These are phyloP conservation scores for Alloascoidea hylecoeti DNA, from an alignment of 805 yeast genomes.

Conservation along the genomic window DNA sequence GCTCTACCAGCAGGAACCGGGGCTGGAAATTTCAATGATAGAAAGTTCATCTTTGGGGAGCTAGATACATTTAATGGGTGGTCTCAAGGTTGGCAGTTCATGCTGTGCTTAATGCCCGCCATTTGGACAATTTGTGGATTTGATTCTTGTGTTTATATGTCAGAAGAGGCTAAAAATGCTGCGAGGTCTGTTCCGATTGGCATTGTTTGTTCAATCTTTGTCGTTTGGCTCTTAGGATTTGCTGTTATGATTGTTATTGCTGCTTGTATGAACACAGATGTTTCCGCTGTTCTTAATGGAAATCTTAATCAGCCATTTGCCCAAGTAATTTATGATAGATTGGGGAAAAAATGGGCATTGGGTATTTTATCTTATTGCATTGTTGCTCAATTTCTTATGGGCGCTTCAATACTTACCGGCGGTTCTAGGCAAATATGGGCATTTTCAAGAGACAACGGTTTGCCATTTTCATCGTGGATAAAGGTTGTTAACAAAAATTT, in stretches of 20 bases:
- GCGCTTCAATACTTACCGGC: slow-evolving; percentile 46
- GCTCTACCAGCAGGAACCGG: slow-evolving; percentile 49
- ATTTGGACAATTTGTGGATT: slow-evolving; percentile 69
- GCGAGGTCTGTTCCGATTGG: slow-evolving; percentile 52
- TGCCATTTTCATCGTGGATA: slow-evolving; percentile 43
- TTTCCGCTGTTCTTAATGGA: slow-evolving; percentile 25
- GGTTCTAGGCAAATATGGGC: slow-evolving; percentile 65
- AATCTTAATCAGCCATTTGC: slow-evolving; percentile 50
- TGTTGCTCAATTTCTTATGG: slow-evolving; percentile 52
- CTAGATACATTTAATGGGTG: slow-evolving; percentile 37
- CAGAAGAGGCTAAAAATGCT: slow-evolving; percentile 58
- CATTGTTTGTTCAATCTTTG: slow-evolving; percentile 40
- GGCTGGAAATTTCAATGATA: slow-evolving; percentile 28
- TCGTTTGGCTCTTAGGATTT: slow-evolving; percentile 47
- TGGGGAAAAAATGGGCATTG: slow-evolving; percentile 52
- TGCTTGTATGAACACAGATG: slow-evolving; percentile 37
- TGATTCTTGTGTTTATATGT: slow-evolving; percentile 60
- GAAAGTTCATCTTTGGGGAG: slow-evolving; percentile 38
- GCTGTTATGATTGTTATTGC: slow-evolving; percentile 34
- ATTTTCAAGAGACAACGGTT: slow-evolving; percentile 63
- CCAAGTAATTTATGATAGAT: slow-evolving; percentile 44
- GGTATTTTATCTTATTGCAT: slow-evolving; percentile 47
- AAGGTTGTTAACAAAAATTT: slow-evolving; percentile 40
- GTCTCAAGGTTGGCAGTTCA: slow-evolving; percentile 45
- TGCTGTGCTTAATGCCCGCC: slow-evolving; percentile 45